Base-by-base conservation (phyloP, 441 rosid genomes). In the Geranium incanum region DNA sequence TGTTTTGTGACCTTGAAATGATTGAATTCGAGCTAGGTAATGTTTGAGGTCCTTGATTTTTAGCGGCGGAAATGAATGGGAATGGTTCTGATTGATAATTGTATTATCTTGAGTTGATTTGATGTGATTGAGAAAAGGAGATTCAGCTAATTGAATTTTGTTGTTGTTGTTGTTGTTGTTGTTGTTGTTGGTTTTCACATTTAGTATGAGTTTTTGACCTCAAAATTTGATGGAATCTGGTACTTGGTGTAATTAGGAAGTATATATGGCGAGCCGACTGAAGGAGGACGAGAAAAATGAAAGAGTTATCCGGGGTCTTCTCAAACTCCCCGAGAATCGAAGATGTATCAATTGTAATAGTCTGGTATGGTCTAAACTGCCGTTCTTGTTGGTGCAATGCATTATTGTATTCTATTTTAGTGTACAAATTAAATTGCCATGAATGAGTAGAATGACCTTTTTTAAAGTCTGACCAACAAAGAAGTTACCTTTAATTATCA, bases 201-300 rank as follows among this genome's bases (percentile, higher is more conserved):
- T 52, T 36, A 48, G 55, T 37, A 66, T 76, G n/a, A n/a, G 21
- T 67, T 39, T n/a, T 66, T 11, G 48, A 43, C 8, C 5, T 71
- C 68, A 52, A 37, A 52, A 13, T 59, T 76, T 48, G 57, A 59
- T 70, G 37, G 52, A 45, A 9, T 9, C 12, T 45, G 18, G 8
- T 16, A 28, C 18, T 57, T 19, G 8, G 8, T 67, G 16, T 52
- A 50, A 36, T 23, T 11, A 70, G 85, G 75, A 70, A 37, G 72
- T 36, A 68, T 72, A 66, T 39, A 94, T 95, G 99, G 93, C 97
- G 19, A 82, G 76, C 80, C 86, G 96, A 66, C 43, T 86, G 71
- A 95, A 86, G 79, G 99, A 95, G 79, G 98, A 92, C 0, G 98
- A 95, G 80, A 95, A 86, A 72, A 87, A 95, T 76, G 99, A 95